Evolutionary conservation across 2,329 filamentous ascomycete genomes (phyloP).

Genomic region (Colletotrichum tofieldiae): DNA sequence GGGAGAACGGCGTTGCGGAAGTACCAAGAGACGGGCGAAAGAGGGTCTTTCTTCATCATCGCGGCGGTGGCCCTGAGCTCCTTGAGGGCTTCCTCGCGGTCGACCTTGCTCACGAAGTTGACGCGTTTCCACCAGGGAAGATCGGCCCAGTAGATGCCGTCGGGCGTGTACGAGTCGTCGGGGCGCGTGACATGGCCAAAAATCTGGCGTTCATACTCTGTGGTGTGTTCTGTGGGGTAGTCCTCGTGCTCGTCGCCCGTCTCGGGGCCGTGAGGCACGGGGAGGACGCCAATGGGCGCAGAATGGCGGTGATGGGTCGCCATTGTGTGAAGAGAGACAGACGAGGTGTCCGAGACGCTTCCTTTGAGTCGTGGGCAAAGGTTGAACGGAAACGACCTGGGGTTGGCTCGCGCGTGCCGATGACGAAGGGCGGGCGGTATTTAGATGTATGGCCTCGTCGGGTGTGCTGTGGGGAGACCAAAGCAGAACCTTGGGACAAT

Average conservation of each 20-base stretch:
- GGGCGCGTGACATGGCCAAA: conserved; percentile 89
- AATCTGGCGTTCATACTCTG: conserved; percentile 69
- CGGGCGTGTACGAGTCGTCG: conserved; percentile 86
- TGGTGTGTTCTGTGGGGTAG: conserved; percentile 60
- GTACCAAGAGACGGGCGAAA: conserved; percentile 89
- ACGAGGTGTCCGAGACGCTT: conserved; percentile 7
- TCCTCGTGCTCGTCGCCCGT: conserved; percentile 59
- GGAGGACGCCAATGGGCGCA: conserved; percentile 66
- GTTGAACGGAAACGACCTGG: conserved; percentile 8
- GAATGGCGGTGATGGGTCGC: conserved; percentile 57
- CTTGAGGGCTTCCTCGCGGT: conserved; percentile 77
- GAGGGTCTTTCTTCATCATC: conserved; percentile 90
- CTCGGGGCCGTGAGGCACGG: conserved; percentile 68
- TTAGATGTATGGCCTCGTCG: conserved; percentile 6
- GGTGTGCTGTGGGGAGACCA: conserved; percentile 27
- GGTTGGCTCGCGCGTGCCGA: conserved; percentile 12
- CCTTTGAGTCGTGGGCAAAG: conserved; percentile 6
- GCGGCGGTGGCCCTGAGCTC: conserved; percentile 79
- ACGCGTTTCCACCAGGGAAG: conserved; percentile 79
- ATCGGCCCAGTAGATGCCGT: conserved; percentile 95
- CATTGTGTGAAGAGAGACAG: conserved; percentile 19
- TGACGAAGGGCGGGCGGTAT: conserved; percentile 16
- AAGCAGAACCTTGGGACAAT: conserved; percentile 31
- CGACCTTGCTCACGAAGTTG: conserved; percentile 82
- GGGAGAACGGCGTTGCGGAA: conserved; percentile 92